phyloP scores from a whole-genome alignment of 805 yeast species.

The Cyberlindnera euphorbiiphila region DNA sequence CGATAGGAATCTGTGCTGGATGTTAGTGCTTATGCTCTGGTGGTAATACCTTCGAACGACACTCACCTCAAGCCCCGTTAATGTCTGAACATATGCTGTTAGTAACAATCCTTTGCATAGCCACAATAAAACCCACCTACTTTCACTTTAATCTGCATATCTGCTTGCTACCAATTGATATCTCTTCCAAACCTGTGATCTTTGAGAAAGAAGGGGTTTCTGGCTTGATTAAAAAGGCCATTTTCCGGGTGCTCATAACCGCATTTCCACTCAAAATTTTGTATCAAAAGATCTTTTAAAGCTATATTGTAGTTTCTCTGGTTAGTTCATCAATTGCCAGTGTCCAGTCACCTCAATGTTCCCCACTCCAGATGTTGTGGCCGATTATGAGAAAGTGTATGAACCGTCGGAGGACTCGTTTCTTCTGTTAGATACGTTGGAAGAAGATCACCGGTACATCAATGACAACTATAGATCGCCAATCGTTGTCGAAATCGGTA shows the following conservation, averaged over 20 bases:
- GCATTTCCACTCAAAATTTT: too few relatives aligned
- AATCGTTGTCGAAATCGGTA: conserved; percentile 76
- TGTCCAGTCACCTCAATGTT: too few relatives aligned
- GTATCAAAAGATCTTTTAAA: too few relatives aligned
- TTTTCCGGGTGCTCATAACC: too few relatives aligned
- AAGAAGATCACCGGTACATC: conserved; percentile 45
- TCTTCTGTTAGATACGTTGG: conserved; percentile 76
- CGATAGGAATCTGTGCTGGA: conserved; percentile 53
- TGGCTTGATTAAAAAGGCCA: too few relatives aligned
- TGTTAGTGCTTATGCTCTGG: conserved; percentile 8
- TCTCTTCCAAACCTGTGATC: too few relatives aligned
- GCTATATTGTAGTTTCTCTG: too few relatives aligned
- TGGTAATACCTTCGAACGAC: conserved; percentile 1
- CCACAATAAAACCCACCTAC: conserved; percentile 29
- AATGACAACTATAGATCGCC: conserved; percentile 38
- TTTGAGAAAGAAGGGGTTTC: neutral
- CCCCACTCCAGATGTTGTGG: conserved; percentile 67
- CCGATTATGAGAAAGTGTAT: conserved; percentile 72
- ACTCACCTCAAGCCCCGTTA: conserved; percentile 64
- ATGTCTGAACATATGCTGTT: conserved; percentile 37
- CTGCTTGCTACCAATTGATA: conserved; percentile 3
- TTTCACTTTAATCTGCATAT: conserved; percentile 66
- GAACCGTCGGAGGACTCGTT: conserved; percentile 96
- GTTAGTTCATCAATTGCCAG: too few relatives aligned
- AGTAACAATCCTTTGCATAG: conserved; percentile 3